Percentiles rank a stretch among this genome's conserved stretches.
Evolutionary conservation across 2,329 filamentous ascomycete genomes (phyloP).

Genomic region (Macrophomina pseudophaseolina): DNA sequence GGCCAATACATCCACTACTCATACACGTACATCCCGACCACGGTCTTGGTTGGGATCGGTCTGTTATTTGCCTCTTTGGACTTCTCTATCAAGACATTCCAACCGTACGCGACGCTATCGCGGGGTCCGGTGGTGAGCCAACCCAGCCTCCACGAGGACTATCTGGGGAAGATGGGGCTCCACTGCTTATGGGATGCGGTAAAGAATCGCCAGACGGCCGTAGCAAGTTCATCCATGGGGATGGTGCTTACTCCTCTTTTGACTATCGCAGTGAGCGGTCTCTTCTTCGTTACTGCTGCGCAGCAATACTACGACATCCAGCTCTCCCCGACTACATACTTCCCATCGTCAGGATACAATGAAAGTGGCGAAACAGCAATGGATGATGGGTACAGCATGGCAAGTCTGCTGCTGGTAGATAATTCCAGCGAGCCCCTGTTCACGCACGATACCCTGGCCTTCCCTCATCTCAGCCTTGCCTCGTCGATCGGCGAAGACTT

Average conservation of each 20-base stretch:
- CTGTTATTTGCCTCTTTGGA: background rate
- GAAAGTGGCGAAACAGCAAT: background rate
- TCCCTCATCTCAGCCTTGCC: background rate
- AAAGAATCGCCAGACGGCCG: background rate
- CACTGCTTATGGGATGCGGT: background rate
- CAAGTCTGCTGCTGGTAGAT: background rate
- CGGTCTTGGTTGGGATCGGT: background rate
- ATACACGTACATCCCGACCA: background rate
- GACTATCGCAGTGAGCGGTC: conserved; percentile 2
- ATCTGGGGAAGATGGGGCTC: background rate
- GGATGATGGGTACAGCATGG: background rate
- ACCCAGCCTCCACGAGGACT: background rate
- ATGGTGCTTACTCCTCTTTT: background rate
- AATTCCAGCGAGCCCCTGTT: background rate
- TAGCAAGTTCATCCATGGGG: conserved; percentile 1
- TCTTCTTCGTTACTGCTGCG: background rate
- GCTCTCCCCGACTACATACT: background rate
- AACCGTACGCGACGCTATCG: background rate
- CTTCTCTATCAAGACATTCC: background rate
- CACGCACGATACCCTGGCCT: background rate
- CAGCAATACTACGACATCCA: background rate
- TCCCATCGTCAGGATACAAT: background rate
- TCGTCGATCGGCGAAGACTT: background rate
- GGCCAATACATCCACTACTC: background rate
- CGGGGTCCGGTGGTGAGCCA: background rate